Conservation (phyloP, 768 basidiomycete species). For the Chalciporus sphaerocephalus region DNA sequence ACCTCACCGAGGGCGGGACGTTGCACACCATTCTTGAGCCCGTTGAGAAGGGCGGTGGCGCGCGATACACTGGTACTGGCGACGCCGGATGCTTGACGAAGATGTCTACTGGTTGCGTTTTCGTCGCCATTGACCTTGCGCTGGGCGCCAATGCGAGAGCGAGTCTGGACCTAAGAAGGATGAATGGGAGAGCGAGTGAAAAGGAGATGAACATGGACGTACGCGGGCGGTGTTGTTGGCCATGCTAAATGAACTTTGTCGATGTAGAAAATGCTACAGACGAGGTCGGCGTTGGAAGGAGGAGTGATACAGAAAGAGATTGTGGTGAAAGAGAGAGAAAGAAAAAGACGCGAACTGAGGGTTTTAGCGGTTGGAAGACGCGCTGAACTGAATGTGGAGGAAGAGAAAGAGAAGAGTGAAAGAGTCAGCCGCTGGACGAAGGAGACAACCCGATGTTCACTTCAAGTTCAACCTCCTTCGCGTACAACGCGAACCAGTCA, state of each 20-base stretch:
- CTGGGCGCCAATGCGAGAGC: constrained; percentile 58
- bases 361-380: constrained; percentile 26
- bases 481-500: constrained; percentile 37
- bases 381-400: constrained; percentile 19
- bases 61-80: constrained; percentile 46
- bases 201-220: constrained; percentile 20
- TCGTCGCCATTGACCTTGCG: constrained; percentile 72
- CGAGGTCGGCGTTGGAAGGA: constrained; percentile 7
- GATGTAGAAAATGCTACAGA: constrained; percentile 25
- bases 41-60: constrained; percentile 37
- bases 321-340: constrained; percentile 33
- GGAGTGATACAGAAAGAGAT: constrained; percentile 21
- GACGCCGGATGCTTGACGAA: constrained; percentile 56
- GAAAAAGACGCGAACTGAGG: constrained; percentile 19
- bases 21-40: constrained; percentile 53
- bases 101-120: constrained; percentile 67
- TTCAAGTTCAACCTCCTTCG: constrained; percentile 27
- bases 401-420: constrained; percentile 21
- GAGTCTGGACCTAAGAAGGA: constrained; percentile 55
- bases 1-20: constrained; percentile 80
- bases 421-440: constrained; percentile 35
- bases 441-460: constrained; percentile 16
- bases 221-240: constrained; percentile 61
- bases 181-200: constrained; percentile 2
- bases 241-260: constrained; percentile 37